Evolutionary conservation across 1,139 yeast species (phyloP).

Genomic region (Candida sp.): DNA sequence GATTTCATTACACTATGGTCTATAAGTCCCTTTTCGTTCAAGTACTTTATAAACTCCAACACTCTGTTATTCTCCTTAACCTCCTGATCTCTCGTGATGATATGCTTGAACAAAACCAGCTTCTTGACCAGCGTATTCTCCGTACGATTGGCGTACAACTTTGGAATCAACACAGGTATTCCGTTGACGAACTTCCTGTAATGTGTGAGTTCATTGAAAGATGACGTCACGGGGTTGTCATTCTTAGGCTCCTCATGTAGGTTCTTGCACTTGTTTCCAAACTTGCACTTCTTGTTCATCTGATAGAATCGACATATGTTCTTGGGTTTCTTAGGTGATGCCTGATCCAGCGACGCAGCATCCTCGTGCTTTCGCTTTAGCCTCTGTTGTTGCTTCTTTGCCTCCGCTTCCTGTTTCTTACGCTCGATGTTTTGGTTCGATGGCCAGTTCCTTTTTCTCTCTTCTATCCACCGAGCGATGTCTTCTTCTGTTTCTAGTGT

Average conservation of each 20-base stretch:
- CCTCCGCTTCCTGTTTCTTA: slow-evolving; percentile 10
- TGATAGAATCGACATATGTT: slow-evolving; percentile 48
- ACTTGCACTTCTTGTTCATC: slow-evolving; percentile 45
- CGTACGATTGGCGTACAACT: slow-evolving; percentile 38
- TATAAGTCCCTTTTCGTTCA: slow-evolving; percentile 37
- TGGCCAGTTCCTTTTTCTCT: slow-evolving; percentile 81
- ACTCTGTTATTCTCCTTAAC: slow-evolving; percentile 46
- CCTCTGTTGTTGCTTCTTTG: no score
- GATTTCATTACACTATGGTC: slow-evolving; percentile 22
- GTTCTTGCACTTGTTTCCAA: slow-evolving; percentile 52
- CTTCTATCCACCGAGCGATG: slow-evolving; percentile 80
- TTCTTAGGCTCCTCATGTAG: slow-evolving; percentile 29
- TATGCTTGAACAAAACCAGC: slow-evolving; percentile 43
- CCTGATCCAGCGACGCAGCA: neutral
- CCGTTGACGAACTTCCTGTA: slow-evolving; percentile 34
- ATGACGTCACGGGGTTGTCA: slow-evolving; percentile 12
- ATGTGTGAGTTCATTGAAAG: slow-evolving; percentile 14
- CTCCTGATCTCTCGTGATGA: slow-evolving; percentile 51
- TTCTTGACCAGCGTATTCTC: slow-evolving; percentile 15
- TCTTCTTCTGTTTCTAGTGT: slow-evolving; percentile 71
- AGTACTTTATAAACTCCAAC: slow-evolving; percentile 41
- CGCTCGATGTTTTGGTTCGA: slow-evolving; percentile 48
- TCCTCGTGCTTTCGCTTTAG: slow-evolving; percentile 13
- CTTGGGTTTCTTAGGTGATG: slow-evolving; percentile 19
- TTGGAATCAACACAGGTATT: slow-evolving; percentile 46